These are phyloP conservation scores for Flaveria trinervia DNA, from an alignment of 129 eudicot species.

Conservation along the genomic window DNA sequence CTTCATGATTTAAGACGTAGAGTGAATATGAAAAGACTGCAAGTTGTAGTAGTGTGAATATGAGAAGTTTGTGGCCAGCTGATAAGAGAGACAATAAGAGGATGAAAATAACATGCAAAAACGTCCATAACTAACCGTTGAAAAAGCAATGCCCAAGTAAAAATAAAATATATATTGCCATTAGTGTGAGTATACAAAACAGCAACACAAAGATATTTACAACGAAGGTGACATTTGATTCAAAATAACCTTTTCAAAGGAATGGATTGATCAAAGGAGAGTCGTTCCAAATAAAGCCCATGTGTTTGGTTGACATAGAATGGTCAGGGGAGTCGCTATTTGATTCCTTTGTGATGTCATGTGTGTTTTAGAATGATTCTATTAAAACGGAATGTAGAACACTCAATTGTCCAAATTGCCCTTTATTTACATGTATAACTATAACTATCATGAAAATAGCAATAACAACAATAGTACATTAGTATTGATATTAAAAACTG, in stretches of 20 bases:
- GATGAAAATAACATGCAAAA: conserved; percentile 18
- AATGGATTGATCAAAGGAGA: not conserved
- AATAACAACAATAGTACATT: not conserved
- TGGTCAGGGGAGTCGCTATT: not conserved
- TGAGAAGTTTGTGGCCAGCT: not conserved
- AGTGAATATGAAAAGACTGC: not conserved
- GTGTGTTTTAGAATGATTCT: not conserved
- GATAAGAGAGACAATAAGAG: not conserved
- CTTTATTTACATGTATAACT: not conserved
- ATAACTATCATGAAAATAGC: not conserved
- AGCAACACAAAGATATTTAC: not conserved
- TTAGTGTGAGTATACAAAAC: not conserved
- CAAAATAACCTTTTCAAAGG: not conserved
- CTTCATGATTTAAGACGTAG: not conserved
- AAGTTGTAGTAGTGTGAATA: conserved; percentile 13
- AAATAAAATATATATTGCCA: not conserved
- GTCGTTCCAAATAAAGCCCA: not conserved
- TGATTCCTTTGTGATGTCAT: conserved; percentile 1
- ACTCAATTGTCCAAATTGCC: not conserved
- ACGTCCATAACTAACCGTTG: not conserved
- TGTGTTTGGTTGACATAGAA: conserved; percentile 4
- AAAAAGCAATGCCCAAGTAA: not conserved
- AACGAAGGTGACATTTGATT: not conserved
- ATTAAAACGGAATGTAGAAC: not conserved
- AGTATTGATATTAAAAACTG: not conserved